Percentiles rank a stretch among this genome's conserved stretches.
phyloP scores from a whole-genome alignment of 805 yeast genomes.

The Saccharomyces jurei region DNA sequence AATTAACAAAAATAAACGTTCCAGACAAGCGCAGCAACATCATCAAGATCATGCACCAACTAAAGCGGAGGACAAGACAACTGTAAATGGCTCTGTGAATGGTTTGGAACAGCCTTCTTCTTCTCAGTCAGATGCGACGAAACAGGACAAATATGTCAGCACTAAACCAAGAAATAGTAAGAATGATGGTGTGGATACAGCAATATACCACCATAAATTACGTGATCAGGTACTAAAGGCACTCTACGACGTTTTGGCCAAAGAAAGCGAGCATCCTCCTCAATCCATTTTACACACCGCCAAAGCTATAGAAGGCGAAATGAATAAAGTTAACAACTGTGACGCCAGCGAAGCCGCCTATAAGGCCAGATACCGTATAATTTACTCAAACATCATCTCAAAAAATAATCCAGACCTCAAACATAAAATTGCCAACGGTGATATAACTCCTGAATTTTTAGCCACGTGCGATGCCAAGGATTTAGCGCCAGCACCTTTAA shows the following conservation, averaged over 20 bases:
- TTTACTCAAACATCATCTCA: conserved; percentile 80
- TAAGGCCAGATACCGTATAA: conserved; percentile 75
- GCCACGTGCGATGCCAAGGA: conserved; percentile 86
- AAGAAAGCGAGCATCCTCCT: conserved; percentile 62
- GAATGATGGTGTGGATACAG: conserved; percentile 70
- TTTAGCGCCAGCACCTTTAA: conserved; percentile 87
- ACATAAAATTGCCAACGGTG: conserved; percentile 56
- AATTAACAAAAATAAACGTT: conserved; percentile 56
- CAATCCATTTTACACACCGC: conserved; percentile 54
- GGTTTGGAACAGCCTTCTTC: neutral
- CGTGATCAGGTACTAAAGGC: conserved; percentile 81
- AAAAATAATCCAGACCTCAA: conserved; percentile 84
- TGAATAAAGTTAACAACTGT: conserved; percentile 52
- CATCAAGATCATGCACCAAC: neutral
- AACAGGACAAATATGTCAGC: conserved; percentile 37
- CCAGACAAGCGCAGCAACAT: conserved; percentile 15
- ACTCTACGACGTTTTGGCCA: conserved; percentile 80
- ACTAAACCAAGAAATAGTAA: conserved; percentile 65
- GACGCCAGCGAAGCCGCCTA: conserved; percentile 47
- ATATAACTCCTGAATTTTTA: conserved; percentile 55
- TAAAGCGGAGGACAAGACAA: neutral
- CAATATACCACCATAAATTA: conserved; percentile 63
- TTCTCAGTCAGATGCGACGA: conserved; percentile 8
- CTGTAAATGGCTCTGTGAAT: neutral
- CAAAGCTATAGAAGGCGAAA: conserved; percentile 64